phyloP scores from a whole-genome alignment of 495 filamentous ascomycete genomes.

The Aspergillus nidulans region DNA sequence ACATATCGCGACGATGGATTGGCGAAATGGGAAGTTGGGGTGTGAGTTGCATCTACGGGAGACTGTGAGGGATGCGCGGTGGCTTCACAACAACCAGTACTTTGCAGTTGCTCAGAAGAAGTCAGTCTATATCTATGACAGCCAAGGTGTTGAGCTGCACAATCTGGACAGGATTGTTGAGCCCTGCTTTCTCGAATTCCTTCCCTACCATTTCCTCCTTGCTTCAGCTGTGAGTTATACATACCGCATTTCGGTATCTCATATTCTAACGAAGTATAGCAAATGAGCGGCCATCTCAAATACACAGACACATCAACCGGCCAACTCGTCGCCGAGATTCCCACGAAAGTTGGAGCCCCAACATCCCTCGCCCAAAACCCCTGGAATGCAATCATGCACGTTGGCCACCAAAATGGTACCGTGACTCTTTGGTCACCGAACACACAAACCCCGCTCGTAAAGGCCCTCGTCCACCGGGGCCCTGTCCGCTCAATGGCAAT shows the following conservation, averaged over 20 bases:
- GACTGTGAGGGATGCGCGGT: slow-evolving; percentile 82
- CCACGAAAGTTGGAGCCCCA: slow-evolving; percentile 78
- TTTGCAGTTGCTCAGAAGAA: slow-evolving; percentile 99
- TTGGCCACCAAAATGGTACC: slow-evolving; percentile 89
- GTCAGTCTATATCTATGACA: slow-evolving; percentile 91
- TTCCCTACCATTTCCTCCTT: slow-evolving; percentile 93
- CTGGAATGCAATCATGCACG: slow-evolving; percentile 83
- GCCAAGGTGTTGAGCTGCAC: slow-evolving; percentile 83
- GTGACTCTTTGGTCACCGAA: slow-evolving; percentile 98
- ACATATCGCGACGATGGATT: slow-evolving; percentile 95
- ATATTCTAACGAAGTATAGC: slow-evolving; percentile 36
- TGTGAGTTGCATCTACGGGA: slow-evolving; percentile 88
- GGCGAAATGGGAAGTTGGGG: slow-evolving; percentile 83
- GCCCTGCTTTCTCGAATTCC: slow-evolving; percentile 90
- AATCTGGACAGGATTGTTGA: slow-evolving; percentile 85
- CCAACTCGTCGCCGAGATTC: slow-evolving; percentile 73
- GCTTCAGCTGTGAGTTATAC: slow-evolving; percentile 67
- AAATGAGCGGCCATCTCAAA: slow-evolving; percentile 79
- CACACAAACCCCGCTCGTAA: slow-evolving; percentile 76
- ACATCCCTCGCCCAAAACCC: slow-evolving; percentile 84
- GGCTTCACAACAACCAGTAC: slow-evolving; percentile 93
- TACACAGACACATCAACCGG: slow-evolving; percentile 96
- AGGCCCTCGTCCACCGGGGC: slow-evolving; percentile 88
- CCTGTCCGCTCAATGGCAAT: slow-evolving; percentile 85
- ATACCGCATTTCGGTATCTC: not conserved